Percentiles rank a stretch among this genome's conserved stretches.
phyloP scores from a whole-genome alignment of 768 basidiomycete genomes.

The Boletellus ananas region DNA sequence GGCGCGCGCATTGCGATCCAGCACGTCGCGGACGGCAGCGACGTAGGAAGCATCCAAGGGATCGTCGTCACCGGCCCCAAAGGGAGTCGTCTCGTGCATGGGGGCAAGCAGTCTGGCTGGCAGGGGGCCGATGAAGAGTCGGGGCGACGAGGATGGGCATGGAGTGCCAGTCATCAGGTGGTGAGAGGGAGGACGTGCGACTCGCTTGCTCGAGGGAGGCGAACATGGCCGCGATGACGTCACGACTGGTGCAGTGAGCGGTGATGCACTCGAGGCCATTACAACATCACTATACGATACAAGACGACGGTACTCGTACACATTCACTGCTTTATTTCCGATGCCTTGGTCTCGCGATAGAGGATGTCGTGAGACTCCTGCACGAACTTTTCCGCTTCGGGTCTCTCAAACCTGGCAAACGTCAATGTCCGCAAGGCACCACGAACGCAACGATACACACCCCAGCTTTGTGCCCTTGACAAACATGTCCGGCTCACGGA shows the following conservation, averaged over 20 bases:
- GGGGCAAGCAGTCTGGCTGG: slow-evolving; percentile 54
- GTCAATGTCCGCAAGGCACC: slow-evolving; percentile 17
- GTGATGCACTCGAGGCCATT: slow-evolving; percentile 19
- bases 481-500: slow-evolving; percentile 85
- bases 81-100: slow-evolving; percentile 30
- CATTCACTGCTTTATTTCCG: slow-evolving; percentile 28
- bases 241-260: slow-evolving; percentile 21
- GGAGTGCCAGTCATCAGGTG: slow-evolving; percentile 9
- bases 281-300: slow-evolving; percentile 10
- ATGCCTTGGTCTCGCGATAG: slow-evolving; percentile 23
- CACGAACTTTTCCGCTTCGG: slow-evolving; percentile 64
- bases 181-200: background rate
- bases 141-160: slow-evolving; percentile 9
- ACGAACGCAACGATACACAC: slow-evolving; percentile 40
- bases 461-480: slow-evolving; percentile 73
- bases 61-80: slow-evolving; percentile 30
- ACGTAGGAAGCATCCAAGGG: slow-evolving; percentile 31
- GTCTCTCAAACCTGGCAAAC: slow-evolving; percentile 55
- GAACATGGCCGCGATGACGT: slow-evolving; percentile 22
- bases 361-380: slow-evolving; percentile 57
- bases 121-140: slow-evolving; percentile 75
- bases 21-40: slow-evolving; percentile 32
- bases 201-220: background rate
- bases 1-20: slow-evolving; percentile 58
- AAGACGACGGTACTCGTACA: background rate